Evolutionary conservation across 495 filamentous ascomycete genomes (phyloP).

Genomic region (Penicillium robsamsonii): DNA sequence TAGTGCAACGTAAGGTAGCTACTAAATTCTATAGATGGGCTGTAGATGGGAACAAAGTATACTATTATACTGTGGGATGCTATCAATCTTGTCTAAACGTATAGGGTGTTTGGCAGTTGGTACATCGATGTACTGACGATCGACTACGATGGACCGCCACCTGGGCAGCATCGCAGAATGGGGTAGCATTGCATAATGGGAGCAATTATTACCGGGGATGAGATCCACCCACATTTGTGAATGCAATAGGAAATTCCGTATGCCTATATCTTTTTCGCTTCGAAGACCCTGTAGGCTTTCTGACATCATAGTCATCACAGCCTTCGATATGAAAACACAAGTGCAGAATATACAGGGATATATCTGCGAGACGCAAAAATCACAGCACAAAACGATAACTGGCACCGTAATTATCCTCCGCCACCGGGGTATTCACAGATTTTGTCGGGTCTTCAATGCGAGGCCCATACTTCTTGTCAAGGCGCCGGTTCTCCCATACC

Average conservation of each 20-base stretch:
- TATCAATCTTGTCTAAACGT: not conserved
- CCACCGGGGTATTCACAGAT: conserved; percentile 22
- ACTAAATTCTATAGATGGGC: not conserved
- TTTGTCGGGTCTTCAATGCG: conserved; percentile 22
- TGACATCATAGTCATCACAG: not conserved
- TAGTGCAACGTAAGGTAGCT: not conserved
- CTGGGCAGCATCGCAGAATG: too few relatives aligned
- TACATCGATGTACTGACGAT: not conserved
- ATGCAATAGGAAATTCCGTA: not conserved
- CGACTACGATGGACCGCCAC: not conserved
- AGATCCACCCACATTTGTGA: not conserved
- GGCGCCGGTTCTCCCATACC: conserved; percentile 59
- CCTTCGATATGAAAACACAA: not conserved
- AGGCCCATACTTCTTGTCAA: conserved; percentile 51
- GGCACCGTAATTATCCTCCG: conserved; percentile 53
- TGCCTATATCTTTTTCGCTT: not conserved
- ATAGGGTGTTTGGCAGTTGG: not conserved
- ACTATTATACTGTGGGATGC: not conserved
- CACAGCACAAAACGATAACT: conserved; percentile 48
- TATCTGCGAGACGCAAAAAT: not conserved
- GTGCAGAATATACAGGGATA: not conserved
- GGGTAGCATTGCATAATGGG: not conserved
- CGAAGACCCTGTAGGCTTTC: not conserved
- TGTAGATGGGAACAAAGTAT: not conserved
- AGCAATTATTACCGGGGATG: not conserved